These are phyloP conservation scores for Neofusicoccum ribis DNA, from an alignment of 2,329 filamentous ascomycete genomes.

Conservation along the genomic window DNA sequence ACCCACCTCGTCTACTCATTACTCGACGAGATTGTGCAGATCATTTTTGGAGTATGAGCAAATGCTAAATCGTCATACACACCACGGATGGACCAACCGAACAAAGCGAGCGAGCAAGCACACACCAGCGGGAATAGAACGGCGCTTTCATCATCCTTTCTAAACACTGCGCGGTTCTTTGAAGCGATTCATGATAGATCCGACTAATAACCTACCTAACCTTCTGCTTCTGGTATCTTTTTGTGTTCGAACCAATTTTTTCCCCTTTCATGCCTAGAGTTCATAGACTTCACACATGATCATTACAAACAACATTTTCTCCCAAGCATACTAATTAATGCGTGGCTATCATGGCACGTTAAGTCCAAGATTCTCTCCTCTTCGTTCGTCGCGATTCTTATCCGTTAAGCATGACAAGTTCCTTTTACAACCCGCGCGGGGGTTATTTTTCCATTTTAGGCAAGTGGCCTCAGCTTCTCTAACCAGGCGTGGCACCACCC, in stretches of 20 bases:
- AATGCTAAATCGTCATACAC: too few species aligned
- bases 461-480: not conserved
- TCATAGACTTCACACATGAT: not conserved
- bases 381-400: not conserved
- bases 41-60: slow-evolving; percentile 39
- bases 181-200: slow-evolving; percentile 11
- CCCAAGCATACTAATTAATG: not conserved
- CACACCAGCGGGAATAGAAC: not conserved
- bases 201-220: not conserved
- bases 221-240: slow-evolving; percentile 1
- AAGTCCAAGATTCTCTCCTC: not conserved
- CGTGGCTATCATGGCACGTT: not conserved
- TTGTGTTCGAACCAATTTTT: not conserved
- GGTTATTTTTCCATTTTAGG: not conserved
- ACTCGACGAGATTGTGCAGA: slow-evolving; percentile 49
- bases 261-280: slow-evolving; percentile 1
- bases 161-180: not conserved
- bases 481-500: slow-evolving; percentile 17
- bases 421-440: not conserved
- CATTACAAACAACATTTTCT: not conserved
- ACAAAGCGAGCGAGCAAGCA: not conserved
- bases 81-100: too few species aligned
- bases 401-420: not conserved
- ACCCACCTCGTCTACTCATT: slow-evolving; percentile 53
- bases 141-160: not conserved